phyloP scores from a whole-genome alignment of 345 rosid genomes.

The Punica granatum region DNA sequence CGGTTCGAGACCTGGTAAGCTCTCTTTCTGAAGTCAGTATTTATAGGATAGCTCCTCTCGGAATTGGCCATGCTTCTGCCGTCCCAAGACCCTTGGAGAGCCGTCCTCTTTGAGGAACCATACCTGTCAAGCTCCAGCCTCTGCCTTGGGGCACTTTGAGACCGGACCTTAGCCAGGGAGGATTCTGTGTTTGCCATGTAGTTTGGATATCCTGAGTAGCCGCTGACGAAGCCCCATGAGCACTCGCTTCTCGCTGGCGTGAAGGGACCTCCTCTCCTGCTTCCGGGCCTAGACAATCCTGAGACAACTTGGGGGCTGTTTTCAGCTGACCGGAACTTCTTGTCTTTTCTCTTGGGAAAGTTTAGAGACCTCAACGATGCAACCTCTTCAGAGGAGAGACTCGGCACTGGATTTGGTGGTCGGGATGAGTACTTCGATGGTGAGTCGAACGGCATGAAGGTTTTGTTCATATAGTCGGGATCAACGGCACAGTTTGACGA shows the following conservation, averaged over 20 bases:
- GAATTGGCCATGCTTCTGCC: constrained; percentile 24
- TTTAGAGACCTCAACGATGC: constrained; percentile 31
- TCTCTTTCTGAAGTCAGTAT: constrained; percentile 27
- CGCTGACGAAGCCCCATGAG: constrained; percentile 52
- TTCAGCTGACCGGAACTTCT: constrained; percentile 40
- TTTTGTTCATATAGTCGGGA: constrained; percentile 30
- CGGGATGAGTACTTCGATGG: constrained; percentile 41
- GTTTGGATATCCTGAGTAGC: constrained; percentile 66
- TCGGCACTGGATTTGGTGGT: constrained; percentile 26
- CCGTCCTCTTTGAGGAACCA: constrained; percentile 33
- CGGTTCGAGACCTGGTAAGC: constrained; percentile 25
- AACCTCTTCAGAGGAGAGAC: constrained; percentile 35
- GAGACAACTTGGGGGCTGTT: constrained; percentile 65
- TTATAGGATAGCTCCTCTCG: constrained; percentile 32
- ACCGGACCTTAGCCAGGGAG: constrained; percentile 63
- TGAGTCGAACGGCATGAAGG: constrained; percentile 28
- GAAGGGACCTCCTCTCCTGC: constrained; percentile 66
- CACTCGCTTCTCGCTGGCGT: constrained; percentile 76
- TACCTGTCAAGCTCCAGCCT: constrained; percentile 57
- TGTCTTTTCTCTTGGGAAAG: constrained; percentile 20
- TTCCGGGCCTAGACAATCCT: constrained; percentile 58
- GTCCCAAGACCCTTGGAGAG: constrained; percentile 40
- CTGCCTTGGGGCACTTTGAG: constrained; percentile 94
- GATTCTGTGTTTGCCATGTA: constrained; percentile 95
- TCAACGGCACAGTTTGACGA: constrained; percentile 16